A percentile compares a stretch with the other conserved stretches of the same genome.
phyloP scores from a whole-genome alignment of 257 asterid genomes.

The Gardenia jasminoides region DNA sequence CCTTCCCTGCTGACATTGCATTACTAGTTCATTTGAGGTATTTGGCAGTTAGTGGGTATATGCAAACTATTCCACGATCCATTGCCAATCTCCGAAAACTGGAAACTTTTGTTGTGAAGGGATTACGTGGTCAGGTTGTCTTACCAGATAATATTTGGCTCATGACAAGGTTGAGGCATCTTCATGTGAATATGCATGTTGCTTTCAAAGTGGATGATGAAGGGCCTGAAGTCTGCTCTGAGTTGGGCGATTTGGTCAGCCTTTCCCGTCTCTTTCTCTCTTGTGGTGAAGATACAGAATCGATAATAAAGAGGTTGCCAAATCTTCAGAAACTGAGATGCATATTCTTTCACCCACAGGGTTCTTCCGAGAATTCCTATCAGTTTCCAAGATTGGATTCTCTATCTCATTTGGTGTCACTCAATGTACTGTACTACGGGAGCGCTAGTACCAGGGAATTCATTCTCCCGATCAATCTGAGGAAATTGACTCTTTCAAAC shows the following conservation, averaged over 20 bases:
- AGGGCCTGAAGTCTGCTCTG: not conserved
- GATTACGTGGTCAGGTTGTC: constrained; percentile 2
- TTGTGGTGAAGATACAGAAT: not conserved
- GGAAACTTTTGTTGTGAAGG: constrained; percentile 1
- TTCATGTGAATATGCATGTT: constrained; percentile 10
- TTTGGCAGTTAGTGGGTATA: constrained; percentile 10
- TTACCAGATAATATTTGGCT: constrained; percentile 1
- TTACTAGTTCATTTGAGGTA: constrained; percentile 5
- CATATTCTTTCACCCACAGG: constrained; percentile 4
- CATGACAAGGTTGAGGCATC: constrained; percentile 9
- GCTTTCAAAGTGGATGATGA: not conserved
- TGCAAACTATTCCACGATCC: not conserved
- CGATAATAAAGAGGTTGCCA: not conserved
- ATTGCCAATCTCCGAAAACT: constrained; percentile 7
- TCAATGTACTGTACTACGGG: constrained; percentile 7
- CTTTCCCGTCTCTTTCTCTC: constrained; percentile 6
- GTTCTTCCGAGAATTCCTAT: not conserved
- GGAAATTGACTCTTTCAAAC: not conserved
- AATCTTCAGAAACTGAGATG: constrained; percentile 4
- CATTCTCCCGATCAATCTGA: not conserved
- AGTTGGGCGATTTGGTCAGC: constrained; percentile 6
- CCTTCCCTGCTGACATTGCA: constrained; percentile 10
- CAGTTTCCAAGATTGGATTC: not conserved
- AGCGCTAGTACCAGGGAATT: not conserved
- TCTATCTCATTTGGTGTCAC: not conserved